Conservation (phyloP, 345 rosid species). For the Cardamine occulta region DNA sequence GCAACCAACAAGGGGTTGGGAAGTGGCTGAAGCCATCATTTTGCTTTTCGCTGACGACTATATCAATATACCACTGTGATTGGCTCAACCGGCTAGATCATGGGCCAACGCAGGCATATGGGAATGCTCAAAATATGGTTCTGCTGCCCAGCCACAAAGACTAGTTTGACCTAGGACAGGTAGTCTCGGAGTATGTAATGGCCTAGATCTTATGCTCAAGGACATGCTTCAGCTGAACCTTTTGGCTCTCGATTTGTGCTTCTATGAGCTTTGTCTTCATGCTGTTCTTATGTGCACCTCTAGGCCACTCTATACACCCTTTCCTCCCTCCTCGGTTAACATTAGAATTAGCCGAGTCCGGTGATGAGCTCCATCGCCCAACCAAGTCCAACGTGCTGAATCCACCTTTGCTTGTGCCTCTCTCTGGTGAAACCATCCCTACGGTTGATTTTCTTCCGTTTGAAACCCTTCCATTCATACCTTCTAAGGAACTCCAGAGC, state of each 20-base stretch:
- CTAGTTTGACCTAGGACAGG: constrained; percentile 2
- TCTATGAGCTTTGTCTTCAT: constrained; percentile 89
- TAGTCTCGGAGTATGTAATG: neutral
- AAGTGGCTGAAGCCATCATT: constrained; percentile 19
- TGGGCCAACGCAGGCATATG: neutral
- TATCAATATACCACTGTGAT: constrained; percentile 2
- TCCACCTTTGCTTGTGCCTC: constrained; percentile 57
- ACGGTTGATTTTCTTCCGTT: constrained; percentile 69
- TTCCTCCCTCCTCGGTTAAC: constrained; percentile 75
- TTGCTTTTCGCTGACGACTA: neutral
- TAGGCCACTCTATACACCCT: constrained; percentile 98
- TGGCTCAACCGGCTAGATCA: neutral
- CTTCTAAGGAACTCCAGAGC: constrained; percentile 72
- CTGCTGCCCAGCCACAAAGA: constrained; percentile 8
- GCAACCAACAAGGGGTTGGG: constrained; percentile 26
- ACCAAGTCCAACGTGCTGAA: constrained; percentile 53
- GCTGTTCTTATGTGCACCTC: constrained; percentile 67
- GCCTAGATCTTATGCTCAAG: constrained; percentile 80
- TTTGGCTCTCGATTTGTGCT: constrained; percentile 80
- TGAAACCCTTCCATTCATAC: constrained; percentile 63
- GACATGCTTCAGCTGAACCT: constrained; percentile 81
- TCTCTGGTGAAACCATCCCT: constrained; percentile 58
- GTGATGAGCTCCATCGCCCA: constrained; percentile 77
- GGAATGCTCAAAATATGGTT: neutral
- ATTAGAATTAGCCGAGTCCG: constrained; percentile 66